These are phyloP conservation scores for Cryphonectria radicalis DNA, from an alignment of 2,329 filamentous ascomycete genomes.

Conservation along the genomic window DNA sequence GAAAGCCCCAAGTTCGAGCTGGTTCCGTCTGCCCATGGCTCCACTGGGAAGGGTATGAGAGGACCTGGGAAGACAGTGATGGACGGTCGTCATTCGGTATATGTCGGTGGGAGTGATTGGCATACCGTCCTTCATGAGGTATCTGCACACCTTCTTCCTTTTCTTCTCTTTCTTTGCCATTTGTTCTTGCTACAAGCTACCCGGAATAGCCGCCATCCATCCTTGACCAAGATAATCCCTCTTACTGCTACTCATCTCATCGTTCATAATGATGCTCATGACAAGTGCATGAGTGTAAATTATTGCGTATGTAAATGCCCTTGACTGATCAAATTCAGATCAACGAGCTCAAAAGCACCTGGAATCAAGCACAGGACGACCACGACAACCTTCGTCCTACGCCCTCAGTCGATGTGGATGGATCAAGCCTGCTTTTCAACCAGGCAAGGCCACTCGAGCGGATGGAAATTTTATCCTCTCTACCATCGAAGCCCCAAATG, in stretches of 20 bases:
- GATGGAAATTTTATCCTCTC: constrained; percentile 34
- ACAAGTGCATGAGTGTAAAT: too few species aligned
- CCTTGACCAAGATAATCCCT: too few species aligned
- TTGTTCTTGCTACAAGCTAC: too few species aligned
- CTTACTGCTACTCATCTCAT: too few species aligned
- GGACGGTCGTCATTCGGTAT: constrained; percentile 33
- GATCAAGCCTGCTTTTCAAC: constrained; percentile 35
- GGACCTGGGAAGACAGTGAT: constrained; percentile 31
- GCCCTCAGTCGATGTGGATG: constrained; percentile 32
- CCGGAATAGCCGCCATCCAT: too few species aligned
- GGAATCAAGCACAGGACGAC: constrained; percentile 30
- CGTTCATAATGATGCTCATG: too few species aligned
- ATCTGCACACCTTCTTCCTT: background rate
- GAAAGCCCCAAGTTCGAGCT: too few species aligned
- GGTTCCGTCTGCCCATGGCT: too few species aligned
- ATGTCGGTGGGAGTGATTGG: constrained; percentile 34
- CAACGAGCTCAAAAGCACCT: constrained; percentile 34
- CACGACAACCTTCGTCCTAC: constrained; percentile 36
- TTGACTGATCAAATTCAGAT: constrained; percentile 29
- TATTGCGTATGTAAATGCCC: background rate
- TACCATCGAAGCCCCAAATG: constrained; percentile 35
- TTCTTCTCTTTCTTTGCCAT: too few species aligned
- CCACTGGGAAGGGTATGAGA: too few species aligned
- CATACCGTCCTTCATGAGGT: constrained; percentile 36
- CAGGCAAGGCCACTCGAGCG: constrained; percentile 34